These are phyloP conservation scores for Volvariella volvacea DNA, from an alignment of 1,284 basidiomycete species.

Conservation along the genomic window DNA sequence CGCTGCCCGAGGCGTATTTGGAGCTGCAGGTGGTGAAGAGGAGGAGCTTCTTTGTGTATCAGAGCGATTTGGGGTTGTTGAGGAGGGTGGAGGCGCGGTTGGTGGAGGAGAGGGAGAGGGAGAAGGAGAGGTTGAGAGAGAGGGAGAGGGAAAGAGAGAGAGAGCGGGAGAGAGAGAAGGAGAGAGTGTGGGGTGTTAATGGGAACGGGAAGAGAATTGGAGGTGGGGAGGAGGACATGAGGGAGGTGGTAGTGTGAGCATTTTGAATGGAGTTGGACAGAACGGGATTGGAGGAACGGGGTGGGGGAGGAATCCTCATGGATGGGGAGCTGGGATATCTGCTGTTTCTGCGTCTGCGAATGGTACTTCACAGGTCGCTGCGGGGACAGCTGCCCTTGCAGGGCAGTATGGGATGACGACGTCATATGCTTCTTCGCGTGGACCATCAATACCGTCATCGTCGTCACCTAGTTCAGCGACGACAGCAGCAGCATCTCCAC, in stretches of 20 bases:
- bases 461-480: constrained; percentile 2
- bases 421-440: neutral
- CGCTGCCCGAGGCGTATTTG: constrained; percentile 86
- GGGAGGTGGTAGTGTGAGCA: constrained; percentile 12
- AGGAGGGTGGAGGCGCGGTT: constrained; percentile 66
- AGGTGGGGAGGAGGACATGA: constrained; percentile 9
- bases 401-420: too few species aligned
- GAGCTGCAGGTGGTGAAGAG: constrained; percentile 73
- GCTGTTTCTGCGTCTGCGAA: neutral
- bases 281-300: neutral
- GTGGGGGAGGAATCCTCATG: neutral
- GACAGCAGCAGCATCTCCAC: constrained; percentile 6
- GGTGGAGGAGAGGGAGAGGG: constrained; percentile 35
- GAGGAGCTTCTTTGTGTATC: constrained; percentile 89
- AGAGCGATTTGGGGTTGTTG: constrained; percentile 73
- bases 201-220: constrained; percentile 28
- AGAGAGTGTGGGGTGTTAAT: constrained; percentile 16
- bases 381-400: too few species aligned
- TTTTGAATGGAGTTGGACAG: too few species aligned
- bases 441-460: constrained; percentile 2
- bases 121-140: constrained; percentile 25
- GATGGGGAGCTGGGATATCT: constrained; percentile 4
- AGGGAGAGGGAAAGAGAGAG: constrained; percentile 18
- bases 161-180: constrained; percentile 18
- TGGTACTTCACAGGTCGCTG: neutral